Conservation (phyloP, 1,139 yeast species). For the Arxiozyma heterogenica region DNA sequence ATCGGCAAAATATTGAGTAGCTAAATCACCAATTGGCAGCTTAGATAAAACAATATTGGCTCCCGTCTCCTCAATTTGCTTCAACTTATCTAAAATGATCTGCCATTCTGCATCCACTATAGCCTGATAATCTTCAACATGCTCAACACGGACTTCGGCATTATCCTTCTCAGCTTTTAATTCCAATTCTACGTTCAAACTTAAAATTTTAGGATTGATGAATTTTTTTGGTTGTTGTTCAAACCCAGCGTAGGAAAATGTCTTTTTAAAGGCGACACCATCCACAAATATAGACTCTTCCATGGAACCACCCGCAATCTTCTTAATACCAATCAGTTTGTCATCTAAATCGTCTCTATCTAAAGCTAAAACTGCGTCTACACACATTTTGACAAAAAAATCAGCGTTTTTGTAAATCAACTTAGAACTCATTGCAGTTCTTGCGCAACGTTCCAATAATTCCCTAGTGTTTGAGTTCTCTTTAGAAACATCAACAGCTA, state of each 20-base stretch:
- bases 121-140: constrained; percentile 88
- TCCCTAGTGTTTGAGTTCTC: constrained; percentile 41
- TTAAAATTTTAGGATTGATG: constrained; percentile 68
- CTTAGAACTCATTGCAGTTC: constrained; percentile 95
- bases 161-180: constrained; percentile 97
- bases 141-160: constrained; percentile 96
- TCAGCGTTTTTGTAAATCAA: constrained; percentile 77
- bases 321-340: constrained; percentile 84
- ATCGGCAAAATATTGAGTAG: constrained; percentile 97
- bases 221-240: constrained; percentile 95
- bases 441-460: constrained; percentile 83
- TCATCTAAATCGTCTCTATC: constrained; percentile 84
- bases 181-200: constrained; percentile 87
- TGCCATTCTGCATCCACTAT: constrained; percentile 99
- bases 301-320: constrained; percentile 93
- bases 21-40: constrained; percentile 95
- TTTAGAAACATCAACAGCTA: constrained; percentile 60
- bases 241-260: constrained; percentile 95
- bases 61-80: constrained; percentile 73
- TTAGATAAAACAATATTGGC: constrained; percentile 90
- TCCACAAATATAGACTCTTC: constrained; percentile 82
- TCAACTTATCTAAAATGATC: constrained; percentile 77
- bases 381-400: constrained; percentile 93
- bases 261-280: constrained; percentile 96
- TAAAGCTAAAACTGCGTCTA: constrained; percentile 82